Evolutionary conservation across 257 asterid genomes (phyloP).

Genomic region (Solanum ahanhuiri): DNA sequence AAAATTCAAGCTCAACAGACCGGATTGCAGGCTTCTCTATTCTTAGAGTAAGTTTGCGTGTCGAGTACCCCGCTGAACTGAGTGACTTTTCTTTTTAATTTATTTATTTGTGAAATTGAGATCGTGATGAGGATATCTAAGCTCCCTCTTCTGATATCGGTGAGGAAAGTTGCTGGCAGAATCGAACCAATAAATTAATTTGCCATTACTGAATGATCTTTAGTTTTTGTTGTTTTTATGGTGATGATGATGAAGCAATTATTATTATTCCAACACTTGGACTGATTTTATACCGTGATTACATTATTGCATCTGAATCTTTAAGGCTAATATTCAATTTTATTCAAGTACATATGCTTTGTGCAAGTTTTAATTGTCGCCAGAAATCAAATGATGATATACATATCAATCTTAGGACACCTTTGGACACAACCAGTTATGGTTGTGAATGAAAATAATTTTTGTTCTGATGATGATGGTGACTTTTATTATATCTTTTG

Average conservation of each 20-base stretch:
- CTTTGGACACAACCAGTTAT: constrained; percentile 19
- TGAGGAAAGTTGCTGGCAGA: constrained; percentile 85
- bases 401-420: constrained; percentile 27
- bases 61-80: constrained; percentile 95
- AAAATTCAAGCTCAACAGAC: constrained; percentile 93
- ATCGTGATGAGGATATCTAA: constrained; percentile 54
- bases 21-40: constrained; percentile 56
- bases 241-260: constrained; percentile 27
- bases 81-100: constrained; percentile 18
- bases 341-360: accelerated
- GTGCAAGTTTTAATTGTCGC: neutral
- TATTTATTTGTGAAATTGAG: neutral
- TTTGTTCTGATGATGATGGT: constrained; percentile 19
- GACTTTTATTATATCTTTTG: neutral
- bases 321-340: neutral
- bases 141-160: constrained; percentile 88
- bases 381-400: constrained; percentile 16
- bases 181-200: constrained; percentile 57
- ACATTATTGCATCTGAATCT: constrained; percentile 19
- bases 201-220: neutral
- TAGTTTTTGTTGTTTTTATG: too few species aligned
- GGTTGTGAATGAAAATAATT: constrained; percentile 21
- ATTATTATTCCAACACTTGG: constrained; percentile 32
- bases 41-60: constrained; percentile 34
- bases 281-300: constrained; percentile 17